Evolutionary conservation across 2,329 filamentous ascomycete genomes (phyloP), one percentile per base, ranked within the genome.

Genomic region (Geosmithia putterillii): DNA sequence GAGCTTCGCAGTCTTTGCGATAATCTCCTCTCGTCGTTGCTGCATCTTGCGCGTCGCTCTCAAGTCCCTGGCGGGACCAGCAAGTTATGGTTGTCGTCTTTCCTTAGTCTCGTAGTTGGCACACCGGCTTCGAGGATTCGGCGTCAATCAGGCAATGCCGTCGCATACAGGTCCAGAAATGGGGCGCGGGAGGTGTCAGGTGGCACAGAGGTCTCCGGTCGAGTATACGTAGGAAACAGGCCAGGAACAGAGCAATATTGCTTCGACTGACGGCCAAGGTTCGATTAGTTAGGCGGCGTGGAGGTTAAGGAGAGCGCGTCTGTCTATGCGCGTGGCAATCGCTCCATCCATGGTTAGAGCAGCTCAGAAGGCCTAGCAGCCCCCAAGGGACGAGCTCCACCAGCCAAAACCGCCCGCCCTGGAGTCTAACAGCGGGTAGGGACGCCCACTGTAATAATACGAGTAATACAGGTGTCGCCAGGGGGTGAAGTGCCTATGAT

Each of bases 1-100:
- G 55, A 98, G 86, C 72, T 92, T 95, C 49, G 89, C 90, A 71
- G 86, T 90, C 70, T 98, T 98, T 53, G 88, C 89, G 54, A 92
- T 71, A 53, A 98, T 95, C 71, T 98, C 92, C 71, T 95, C 88
- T 70, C 87, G 84, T 55, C 89, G 83, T 73, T 89, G 82, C 67
- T 83, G 79, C 72, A 83, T 82, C 52, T 57, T 66, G 62, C 48
- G 57, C 49, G 57, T 21, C 25, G 25, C 53, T 59, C 54, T 54
- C 57, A 55, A 62, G 56, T 63, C 69, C 66, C 72, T 75, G 45
- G 60, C 68, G 64, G 59, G 63, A 61, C 55, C 48, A 39, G 15
- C 35, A 37, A 7, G n/a, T n/a, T 32, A 32, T 37, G 35, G 35
- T 18, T 37, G 19, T 39, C 37, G 17, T 22, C 15, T 19, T 39